Base-by-base conservation (phyloP, 2,329 filamentous ascomycete species). In the Remersonia thermophila region DNA sequence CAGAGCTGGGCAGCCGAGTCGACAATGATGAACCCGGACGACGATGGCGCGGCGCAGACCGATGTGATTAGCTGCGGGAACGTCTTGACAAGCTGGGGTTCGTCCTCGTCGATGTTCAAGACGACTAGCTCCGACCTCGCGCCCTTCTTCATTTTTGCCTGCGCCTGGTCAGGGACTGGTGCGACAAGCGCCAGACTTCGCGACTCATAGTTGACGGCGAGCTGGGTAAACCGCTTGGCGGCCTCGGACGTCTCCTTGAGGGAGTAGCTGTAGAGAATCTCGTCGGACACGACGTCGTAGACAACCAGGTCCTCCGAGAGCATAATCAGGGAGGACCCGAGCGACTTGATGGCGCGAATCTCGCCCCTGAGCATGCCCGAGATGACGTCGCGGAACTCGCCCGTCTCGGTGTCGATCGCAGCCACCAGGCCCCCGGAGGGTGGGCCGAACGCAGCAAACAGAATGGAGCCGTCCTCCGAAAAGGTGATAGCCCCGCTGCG, bases 261-360 rank as follows among this genome's bases (percentile, higher is more conserved):
- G 17, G 69, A 61, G 34, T 81, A 65, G 33, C 73, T 74, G 51
- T 80, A 85, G 26, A 73, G 70, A 32, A 87, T 66, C 47, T 79
- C 71, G 49, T 93, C 83, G 34, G 77, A 68, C 7, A 96, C 83
- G 9, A 93, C 70, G 55, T 98, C 83, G 66, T 85, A 94, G 26
- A 94, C 78, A 28, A 75, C 67, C 7, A 95, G 66, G 18, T 75
- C 71, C 30, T 80, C 69, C 0, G 84, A 84, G 1, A 94, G 62
- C 31, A 83, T 70, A 39, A 96, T 66, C 13, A 98, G 61, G 51
- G 80, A 79, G 16, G 78, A 77, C 2, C 77, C 79, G 2, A 91
- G 59, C 36, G 93, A 79, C 4, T 69, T 74, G 20, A 93, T 59
- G n/a, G 72, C 73, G 39, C 76, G 71, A 7, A 86, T 64, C 13